These are phyloP conservation scores for Sclerotinia borealis DNA, from an alignment of 2,329 filamentous ascomycete species.

Conservation along the genomic window DNA sequence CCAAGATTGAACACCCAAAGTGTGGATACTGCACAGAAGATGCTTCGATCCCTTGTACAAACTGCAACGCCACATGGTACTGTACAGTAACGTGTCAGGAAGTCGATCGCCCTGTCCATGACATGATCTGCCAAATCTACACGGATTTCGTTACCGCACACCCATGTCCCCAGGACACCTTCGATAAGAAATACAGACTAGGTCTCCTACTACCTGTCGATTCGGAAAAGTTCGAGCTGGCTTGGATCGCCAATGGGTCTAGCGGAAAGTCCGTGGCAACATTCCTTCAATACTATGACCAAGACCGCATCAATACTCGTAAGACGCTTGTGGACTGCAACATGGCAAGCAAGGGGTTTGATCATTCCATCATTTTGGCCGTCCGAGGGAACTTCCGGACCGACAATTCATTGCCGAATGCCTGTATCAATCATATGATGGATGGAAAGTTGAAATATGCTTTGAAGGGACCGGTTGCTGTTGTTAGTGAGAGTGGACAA, in stretches of 20 bases:
- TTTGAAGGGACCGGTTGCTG: neutral
- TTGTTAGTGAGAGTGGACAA: neutral
- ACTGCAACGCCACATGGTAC: neutral
- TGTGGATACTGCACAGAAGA: neutral
- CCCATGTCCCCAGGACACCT: neutral
- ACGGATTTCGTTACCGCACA: neutral
- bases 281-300: neutral
- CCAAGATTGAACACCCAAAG: neutral
- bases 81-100: neutral
- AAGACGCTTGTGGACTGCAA: neutral
- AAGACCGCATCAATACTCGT: neutral
- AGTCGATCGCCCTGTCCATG: neutral
- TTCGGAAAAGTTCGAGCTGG: neutral
- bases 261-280: neutral
- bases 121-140: neutral
- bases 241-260: neutral
- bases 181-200: conserved; percentile 1
- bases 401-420: neutral
- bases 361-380: neutral
- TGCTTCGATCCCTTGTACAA: neutral
- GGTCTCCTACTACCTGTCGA: neutral
- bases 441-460: neutral
- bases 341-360: neutral
- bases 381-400: neutral
- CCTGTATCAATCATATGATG: neutral